Conservation (phyloP, 805 yeast genomes). For the Ogataea trehalophila region DNA sequence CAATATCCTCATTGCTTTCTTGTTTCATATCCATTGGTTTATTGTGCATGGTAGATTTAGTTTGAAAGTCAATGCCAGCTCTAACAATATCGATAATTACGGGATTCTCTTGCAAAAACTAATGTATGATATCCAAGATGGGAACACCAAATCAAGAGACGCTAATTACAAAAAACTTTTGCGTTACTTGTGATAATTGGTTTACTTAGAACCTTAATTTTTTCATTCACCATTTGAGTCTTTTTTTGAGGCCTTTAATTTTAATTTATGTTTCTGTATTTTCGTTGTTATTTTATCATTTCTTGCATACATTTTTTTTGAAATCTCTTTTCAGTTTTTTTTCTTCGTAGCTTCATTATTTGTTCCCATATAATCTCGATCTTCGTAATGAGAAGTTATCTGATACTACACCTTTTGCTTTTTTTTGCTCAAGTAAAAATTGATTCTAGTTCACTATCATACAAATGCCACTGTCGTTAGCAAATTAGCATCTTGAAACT, state of each 20-base stretch:
- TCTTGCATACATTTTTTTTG: too few species aligned
- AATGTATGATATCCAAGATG: constrained; percentile 23
- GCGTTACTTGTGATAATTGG: constrained; percentile 5
- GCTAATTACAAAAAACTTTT: constrained; percentile 10
- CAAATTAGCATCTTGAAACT: too few species aligned
- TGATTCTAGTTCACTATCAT: too few species aligned
- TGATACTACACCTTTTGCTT: neutral
- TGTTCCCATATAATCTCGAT: too few species aligned
- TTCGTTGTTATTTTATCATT: too few species aligned
- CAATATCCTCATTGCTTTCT: constrained; percentile 22
- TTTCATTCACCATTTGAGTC: neutral
- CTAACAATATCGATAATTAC: constrained; percentile 22
- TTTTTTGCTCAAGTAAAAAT: too few species aligned
- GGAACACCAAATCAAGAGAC: constrained; percentile 10
- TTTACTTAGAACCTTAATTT: neutral
- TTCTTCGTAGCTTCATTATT: too few species aligned
- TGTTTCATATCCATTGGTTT: constrained; percentile 27
- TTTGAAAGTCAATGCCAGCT: constrained; percentile 14
- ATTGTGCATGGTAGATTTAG: constrained; percentile 20
- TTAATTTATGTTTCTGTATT: neutral
- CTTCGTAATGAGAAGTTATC: neutral
- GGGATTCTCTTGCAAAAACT: constrained; percentile 24
- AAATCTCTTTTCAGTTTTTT: too few species aligned
- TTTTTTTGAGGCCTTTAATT: neutral
- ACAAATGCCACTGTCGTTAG: too few species aligned